A percentile compares a stretch with the other conserved stretches of the same genome.
phyloP scores from a whole-genome alignment of 768 basidiomycete species.

The Trametes cinnabarina region DNA sequence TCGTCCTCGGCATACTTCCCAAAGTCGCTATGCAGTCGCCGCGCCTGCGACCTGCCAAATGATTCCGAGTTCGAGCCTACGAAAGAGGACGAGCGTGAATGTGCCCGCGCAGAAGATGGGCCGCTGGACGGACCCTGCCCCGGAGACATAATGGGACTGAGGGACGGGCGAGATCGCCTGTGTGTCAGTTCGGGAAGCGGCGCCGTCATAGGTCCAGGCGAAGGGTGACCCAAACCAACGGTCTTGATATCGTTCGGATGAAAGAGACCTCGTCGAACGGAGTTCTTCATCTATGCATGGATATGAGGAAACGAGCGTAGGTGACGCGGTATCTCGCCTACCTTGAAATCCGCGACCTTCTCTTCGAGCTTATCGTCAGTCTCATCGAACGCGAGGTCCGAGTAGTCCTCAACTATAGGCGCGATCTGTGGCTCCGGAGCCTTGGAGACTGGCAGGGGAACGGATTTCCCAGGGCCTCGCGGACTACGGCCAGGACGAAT shows the following conservation, averaged over 20 bases:
- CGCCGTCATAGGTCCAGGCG: conserved; percentile 64
- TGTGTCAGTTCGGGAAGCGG: conserved; percentile 57
- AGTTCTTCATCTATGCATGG: conserved; percentile 58
- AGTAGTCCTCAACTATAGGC: conserved; percentile 87
- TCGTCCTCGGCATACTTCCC: conserved; percentile 87
- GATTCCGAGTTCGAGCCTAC: conserved; percentile 46
- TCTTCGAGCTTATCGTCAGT: conserved; percentile 67
- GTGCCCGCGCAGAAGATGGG: conserved; percentile 32
- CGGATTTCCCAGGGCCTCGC: conserved; percentile 37
- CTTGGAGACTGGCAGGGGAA: conserved; percentile 50
- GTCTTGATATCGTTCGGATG: conserved; percentile 90
- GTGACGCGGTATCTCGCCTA: conserved; percentile 28
- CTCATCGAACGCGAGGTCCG: conserved; percentile 80
- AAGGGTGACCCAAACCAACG: conserved; percentile 49
- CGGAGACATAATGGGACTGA: conserved; percentile 44
- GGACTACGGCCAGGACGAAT: conserved; percentile 78
- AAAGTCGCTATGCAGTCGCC: conserved; percentile 60
- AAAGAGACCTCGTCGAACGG: conserved; percentile 70
- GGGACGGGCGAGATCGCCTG: conserved; percentile 51
- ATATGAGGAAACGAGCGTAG: background rate
- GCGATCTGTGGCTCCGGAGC: conserved; percentile 60
- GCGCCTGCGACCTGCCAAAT: conserved; percentile 65
- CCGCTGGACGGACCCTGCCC: conserved; percentile 19
- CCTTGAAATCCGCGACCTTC: conserved; percentile 85
- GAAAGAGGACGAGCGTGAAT: conserved; percentile 54